phyloP scores from a whole-genome alignment of 768 basidiomycete genomes.

The Boletus sp. region DNA sequence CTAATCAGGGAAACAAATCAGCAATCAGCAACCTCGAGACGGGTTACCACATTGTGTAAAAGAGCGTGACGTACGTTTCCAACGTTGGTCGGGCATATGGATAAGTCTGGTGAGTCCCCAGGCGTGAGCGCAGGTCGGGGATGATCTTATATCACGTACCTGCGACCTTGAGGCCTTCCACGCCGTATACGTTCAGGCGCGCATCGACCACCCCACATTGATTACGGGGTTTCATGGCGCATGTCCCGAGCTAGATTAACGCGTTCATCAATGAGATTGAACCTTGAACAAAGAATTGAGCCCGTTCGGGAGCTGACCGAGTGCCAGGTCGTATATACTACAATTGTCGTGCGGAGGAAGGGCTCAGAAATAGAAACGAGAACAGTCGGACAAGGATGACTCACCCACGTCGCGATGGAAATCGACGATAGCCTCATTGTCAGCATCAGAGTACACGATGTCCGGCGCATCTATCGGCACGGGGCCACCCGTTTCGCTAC shows the following conservation, averaged over 20 bases:
- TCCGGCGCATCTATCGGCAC: slow-evolving; percentile 4
- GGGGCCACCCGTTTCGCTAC: slow-evolving; percentile 18
- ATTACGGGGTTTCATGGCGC: slow-evolving; percentile 53
- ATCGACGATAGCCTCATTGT: neutral
- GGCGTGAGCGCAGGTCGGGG: neutral
- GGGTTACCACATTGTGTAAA: neutral
- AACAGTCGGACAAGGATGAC: neutral
- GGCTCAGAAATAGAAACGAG: neutral
- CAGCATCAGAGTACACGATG: neutral
- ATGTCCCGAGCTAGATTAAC: slow-evolving; percentile 39
- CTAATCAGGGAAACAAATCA: neutral
- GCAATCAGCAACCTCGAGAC: neutral
- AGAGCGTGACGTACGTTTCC: neutral
- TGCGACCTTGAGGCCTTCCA: slow-evolving; percentile 12
- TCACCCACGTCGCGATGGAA: neutral
- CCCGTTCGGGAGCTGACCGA: neutral
- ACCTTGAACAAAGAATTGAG: too few relatives aligned
- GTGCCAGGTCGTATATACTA: neutral
- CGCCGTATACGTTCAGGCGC: slow-evolving; percentile 14
- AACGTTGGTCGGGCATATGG: slow-evolving; percentile 9
- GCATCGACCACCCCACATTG: slow-evolving; percentile 12
- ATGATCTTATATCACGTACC: slow-evolving; percentile 1
- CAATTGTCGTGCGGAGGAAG: neutral
- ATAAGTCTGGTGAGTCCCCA: neutral
- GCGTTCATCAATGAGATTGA: neutral